Conservation (phyloP, 2,329 filamentous ascomycete species). For the Mycogone perniciosa region DNA sequence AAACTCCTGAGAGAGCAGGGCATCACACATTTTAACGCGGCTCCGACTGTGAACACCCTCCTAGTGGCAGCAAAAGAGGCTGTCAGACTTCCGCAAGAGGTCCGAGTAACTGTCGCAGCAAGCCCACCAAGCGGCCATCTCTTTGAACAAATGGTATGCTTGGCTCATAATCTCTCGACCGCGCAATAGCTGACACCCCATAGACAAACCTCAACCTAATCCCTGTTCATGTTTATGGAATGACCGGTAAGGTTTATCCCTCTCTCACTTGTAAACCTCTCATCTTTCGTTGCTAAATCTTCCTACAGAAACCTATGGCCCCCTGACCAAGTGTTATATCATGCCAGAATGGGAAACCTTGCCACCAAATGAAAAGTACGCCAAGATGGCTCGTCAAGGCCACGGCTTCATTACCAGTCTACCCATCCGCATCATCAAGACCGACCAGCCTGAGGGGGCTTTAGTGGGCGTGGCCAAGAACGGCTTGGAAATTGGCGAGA, state of each 20-base stretch:
- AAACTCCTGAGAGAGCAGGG: constrained; percentile 74
- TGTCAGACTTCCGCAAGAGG: constrained; percentile 58
- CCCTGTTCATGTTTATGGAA: constrained; percentile 89
- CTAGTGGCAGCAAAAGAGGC: constrained; percentile 78
- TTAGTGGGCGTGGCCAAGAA: constrained; percentile 42
- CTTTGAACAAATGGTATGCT: constrained; percentile 79
- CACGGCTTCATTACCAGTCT: constrained; percentile 83
- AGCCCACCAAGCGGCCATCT: constrained; percentile 84
- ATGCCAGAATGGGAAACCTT: constrained; percentile 79
- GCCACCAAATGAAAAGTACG: constrained; percentile 69
- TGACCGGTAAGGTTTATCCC: constrained; percentile 40
- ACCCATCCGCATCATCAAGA: constrained; percentile 75
- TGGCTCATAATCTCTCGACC: neutral
- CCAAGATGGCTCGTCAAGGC: constrained; percentile 87
- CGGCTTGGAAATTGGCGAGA: constrained; percentile 46
- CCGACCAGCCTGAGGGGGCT: constrained; percentile 59
- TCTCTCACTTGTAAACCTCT: too few species aligned
- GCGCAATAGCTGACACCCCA: neutral
- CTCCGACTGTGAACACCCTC: constrained; percentile 92
- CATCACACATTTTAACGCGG: constrained; percentile 93
- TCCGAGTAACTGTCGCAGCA: constrained; percentile 87
- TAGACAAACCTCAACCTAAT: constrained; percentile 64
- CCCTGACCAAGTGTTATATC: constrained; percentile 88
- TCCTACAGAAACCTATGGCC: constrained; percentile 81
- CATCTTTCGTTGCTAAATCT: neutral